A percentile compares a stretch with the other conserved stretches of the same genome.
These are phyloP conservation scores for Pythium plurisporium DNA, from an alignment of 352 stramenopile genomes.

Conservation along the genomic window DNA sequence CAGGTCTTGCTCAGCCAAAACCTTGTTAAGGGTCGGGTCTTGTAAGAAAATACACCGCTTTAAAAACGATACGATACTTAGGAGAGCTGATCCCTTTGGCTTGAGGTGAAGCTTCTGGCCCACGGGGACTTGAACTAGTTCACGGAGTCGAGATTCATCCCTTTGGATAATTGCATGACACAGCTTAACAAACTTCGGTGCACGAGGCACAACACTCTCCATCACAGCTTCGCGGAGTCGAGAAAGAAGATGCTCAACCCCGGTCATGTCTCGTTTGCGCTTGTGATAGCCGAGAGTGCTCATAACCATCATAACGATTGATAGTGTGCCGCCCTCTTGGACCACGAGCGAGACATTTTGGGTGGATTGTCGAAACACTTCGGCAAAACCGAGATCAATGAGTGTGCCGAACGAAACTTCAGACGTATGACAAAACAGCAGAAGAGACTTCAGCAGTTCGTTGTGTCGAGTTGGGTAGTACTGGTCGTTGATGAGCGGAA, in stretches of 20 bases:
- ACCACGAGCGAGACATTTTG: slow-evolving; percentile 58
- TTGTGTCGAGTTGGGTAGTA: slow-evolving; percentile 77
- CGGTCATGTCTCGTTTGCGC: slow-evolving; percentile 71
- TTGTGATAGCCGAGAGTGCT: slow-evolving; percentile 82
- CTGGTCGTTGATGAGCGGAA: slow-evolving; percentile 83
- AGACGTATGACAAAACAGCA: slow-evolving; percentile 54
- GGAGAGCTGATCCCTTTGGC: slow-evolving; percentile 59
- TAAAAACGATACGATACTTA: slow-evolving; percentile 78
- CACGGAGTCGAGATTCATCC: slow-evolving; percentile 39
- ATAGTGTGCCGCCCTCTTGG: slow-evolving; percentile 76
- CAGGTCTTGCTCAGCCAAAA: slow-evolving; percentile 69
- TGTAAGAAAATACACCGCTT: slow-evolving; percentile 83
- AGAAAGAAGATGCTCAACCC: slow-evolving; percentile 59
- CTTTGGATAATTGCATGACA: slow-evolving; percentile 58
- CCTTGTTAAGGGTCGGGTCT: slow-evolving; percentile 55
- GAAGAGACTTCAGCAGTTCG: slow-evolving; percentile 72
- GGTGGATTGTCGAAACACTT: slow-evolving; percentile 68
- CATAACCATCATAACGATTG: slow-evolving; percentile 86
- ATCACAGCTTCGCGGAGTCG: slow-evolving; percentile 43
- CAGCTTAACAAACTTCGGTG: slow-evolving; percentile 76
- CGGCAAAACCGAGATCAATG: slow-evolving; percentile 73
- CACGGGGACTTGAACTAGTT: slow-evolving; percentile 40
- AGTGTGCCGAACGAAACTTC: slow-evolving; percentile 76
- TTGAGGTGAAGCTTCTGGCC: slow-evolving; percentile 44
- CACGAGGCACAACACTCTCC: slow-evolving; percentile 49